Evolutionary conservation across 1,139 yeast species (phyloP), one percentile per base, ranked within the genome.

Genomic region (Suhomyces bolitotheri): DNA sequence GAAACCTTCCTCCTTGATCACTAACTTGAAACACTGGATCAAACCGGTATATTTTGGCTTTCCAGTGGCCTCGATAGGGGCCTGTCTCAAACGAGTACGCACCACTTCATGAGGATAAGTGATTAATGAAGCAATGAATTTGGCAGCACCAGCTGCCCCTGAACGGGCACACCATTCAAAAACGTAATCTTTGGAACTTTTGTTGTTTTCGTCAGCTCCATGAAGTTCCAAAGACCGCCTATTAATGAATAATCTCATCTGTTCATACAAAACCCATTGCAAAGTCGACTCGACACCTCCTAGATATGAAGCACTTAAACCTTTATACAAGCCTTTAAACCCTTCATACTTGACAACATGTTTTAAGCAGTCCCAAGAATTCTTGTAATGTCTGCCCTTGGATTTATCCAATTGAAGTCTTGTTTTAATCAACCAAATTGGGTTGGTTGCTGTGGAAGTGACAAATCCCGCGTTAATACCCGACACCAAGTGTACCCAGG

Each of bases 81-180:
- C 95, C 61, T 94, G 98, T 68, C 99, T 80, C 47, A 94, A 71
- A 51, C 99, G 75, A 5, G 99, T 94, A 58, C 99, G 77, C 1
- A 92, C 90, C 28, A 92, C 98, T 64, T 92, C 98, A 55, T 92
- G 99, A 2, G 99, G 99, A 54, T 92, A 92, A 1, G 98, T 92
- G 31, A 90, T 77, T 39, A 92, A 73, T 10, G 97, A 87, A 1
- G 98, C 98, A 46, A 87, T 71, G 51, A 92, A 82, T 58, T 92
- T 92, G 31, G 99, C 99, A 25, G 89, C 80, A 33, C 98, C 98
- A 1, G 98, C 99, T 28, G 97, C 90, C 2, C 98, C 98, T 0
- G 97, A 88, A 47, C 97, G 78, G 4, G 96, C 97, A 44, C 83
- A 77, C 98, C 98, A 94, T 54, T 88, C 96, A 49, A 83, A 60